Evolutionary conservation across 768 basidiomycete genomes (phyloP).

Genomic region (Suillus occidentalis): DNA sequence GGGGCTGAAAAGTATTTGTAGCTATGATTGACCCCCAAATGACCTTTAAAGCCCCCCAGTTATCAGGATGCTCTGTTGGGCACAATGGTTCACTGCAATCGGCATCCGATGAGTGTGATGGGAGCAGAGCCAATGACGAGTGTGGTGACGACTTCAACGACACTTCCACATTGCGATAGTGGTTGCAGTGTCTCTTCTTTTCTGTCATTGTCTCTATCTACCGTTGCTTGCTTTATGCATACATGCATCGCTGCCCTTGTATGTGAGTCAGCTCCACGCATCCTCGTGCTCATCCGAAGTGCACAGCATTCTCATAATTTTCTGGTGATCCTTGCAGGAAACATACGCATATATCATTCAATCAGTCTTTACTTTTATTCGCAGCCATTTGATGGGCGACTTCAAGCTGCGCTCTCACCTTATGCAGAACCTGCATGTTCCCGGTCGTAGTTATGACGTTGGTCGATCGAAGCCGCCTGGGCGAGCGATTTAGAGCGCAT

Average conservation of each 20-base stretch:
- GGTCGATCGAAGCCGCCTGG: background rate
- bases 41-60: background rate
- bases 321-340: background rate
- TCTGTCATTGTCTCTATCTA: background rate
- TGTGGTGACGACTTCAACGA: constrained; percentile 5
- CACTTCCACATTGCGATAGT: constrained; percentile 2
- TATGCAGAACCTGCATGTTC: background rate
- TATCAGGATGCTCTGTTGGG: background rate
- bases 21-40: background rate
- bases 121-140: background rate
- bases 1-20: constrained; percentile 13
- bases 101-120: constrained; percentile 24
- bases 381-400: background rate
- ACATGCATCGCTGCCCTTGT: constrained; percentile 7
- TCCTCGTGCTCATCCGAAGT: constrained; percentile 12
- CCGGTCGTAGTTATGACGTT: background rate
- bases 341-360: background rate
- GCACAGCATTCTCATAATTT: constrained; percentile 27
- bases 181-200: background rate
- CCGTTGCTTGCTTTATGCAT: constrained; percentile 1
- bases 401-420: background rate
- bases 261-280: constrained; percentile 9
- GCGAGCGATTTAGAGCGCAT: background rate
- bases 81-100: constrained; percentile 14
- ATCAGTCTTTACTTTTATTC: background rate